phyloP scores from a whole-genome alignment of 805 yeast species.

The Saccharomyces mikatae region DNA sequence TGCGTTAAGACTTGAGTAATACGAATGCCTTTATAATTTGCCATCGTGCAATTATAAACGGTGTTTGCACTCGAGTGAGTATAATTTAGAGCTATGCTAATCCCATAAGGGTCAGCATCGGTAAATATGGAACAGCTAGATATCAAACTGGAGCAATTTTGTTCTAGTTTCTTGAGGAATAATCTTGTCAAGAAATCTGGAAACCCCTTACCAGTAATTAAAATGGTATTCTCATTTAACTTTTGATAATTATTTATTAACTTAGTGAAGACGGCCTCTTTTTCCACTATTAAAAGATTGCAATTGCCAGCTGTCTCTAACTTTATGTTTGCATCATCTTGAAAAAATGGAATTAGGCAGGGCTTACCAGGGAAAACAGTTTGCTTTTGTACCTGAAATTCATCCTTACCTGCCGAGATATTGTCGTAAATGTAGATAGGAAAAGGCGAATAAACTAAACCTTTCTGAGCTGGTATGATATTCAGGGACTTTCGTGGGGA shows the following conservation, averaged over 20 bases:
- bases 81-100: conserved; percentile 47
- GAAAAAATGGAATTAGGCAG: conserved; percentile 36
- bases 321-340: conserved; percentile 9
- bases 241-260: conserved; percentile 11
- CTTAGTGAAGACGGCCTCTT: conserved; percentile 43
- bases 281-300: conserved; percentile 37
- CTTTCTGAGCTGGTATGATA: conserved; percentile 55
- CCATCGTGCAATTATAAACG: conserved; percentile 8
- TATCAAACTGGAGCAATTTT: conserved; percentile 10
- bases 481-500: conserved; percentile 33
- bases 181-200: conserved; percentile 51
- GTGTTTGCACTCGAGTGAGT: conserved; percentile 8
- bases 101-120: conserved; percentile 64
- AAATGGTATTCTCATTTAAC: conserved; percentile 18
- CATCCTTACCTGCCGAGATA: neutral
- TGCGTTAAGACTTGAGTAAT: conserved; percentile 11
- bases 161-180: conserved; percentile 32
- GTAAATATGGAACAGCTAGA: conserved; percentile 39
- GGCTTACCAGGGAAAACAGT: conserved; percentile 10
- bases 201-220: conserved; percentile 63
- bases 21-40: conserved; percentile 18
- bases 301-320: conserved; percentile 3
- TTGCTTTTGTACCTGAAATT: neutral
- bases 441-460: conserved; percentile 35
- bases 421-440: conserved; percentile 1